Percentiles rank a stretch among this genome's conserved stretches.
phyloP scores from a whole-genome alignment of 2,329 filamentous ascomycete genomes.

The Trichoderma sp. region DNA sequence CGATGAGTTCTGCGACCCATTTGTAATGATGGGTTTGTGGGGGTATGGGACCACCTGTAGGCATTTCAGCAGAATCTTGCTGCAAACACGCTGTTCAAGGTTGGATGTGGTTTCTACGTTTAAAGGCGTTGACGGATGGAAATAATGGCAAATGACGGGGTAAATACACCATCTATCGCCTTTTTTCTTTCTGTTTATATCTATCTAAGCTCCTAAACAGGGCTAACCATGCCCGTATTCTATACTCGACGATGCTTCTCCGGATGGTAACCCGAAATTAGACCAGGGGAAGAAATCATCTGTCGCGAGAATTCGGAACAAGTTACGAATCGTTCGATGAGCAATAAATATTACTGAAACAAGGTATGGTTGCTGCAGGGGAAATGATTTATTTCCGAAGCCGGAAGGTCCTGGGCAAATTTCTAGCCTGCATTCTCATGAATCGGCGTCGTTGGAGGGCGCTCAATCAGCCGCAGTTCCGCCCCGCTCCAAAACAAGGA shows the following conservation, averaged over 20 bases:
- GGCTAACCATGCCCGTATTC: neutral
- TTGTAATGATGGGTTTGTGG: neutral
- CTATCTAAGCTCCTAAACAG: too few species aligned
- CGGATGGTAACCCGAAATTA: neutral
- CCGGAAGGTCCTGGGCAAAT: conserved; percentile 6
- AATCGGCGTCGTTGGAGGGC: neutral
- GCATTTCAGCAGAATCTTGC: neutral
- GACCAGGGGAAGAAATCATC: neutral
- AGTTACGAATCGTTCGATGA: neutral
- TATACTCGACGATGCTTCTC: neutral
- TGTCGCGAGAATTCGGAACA: neutral
- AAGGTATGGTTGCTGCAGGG: neutral
- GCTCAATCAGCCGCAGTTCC: neutral
- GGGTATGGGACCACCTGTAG: neutral
- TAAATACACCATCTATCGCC: neutral
- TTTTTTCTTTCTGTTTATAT: neutral
- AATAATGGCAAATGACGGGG: too few species aligned
- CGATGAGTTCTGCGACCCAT: neutral
- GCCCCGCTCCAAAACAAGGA: conserved; percentile 10
- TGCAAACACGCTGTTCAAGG: neutral
- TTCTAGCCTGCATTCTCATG: neutral
- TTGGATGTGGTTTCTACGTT: neutral
- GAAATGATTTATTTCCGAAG: conserved; percentile 7
- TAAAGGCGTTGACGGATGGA: neutral
- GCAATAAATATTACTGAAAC: neutral